Percentiles rank a stretch among this genome's conserved stretches.
Evolutionary conservation across 495 filamentous ascomycete species (phyloP).

Genomic region (Talaromyces thailandensis): DNA sequence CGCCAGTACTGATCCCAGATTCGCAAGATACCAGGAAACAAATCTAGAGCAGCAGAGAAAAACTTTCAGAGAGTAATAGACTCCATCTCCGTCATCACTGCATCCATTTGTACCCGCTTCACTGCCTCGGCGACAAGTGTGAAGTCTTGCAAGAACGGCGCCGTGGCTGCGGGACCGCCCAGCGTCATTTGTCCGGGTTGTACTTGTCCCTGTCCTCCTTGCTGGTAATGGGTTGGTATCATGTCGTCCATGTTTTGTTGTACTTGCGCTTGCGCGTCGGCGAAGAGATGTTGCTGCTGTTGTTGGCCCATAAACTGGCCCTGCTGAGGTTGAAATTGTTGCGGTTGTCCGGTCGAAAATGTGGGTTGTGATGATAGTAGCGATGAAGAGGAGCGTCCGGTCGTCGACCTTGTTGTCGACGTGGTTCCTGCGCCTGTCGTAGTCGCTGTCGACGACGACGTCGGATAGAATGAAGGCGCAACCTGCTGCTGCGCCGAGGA

Average conservation of each 20-base stretch:
- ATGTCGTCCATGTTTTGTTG: background rate
- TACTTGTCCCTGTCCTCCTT: background rate
- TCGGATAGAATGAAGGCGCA: background rate
- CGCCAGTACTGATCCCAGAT: background rate
- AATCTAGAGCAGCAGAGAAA: background rate
- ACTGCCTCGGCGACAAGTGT: slow-evolving; percentile 90
- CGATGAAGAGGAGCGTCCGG: background rate
- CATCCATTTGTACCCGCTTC: slow-evolving; percentile 82
- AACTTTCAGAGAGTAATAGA: slow-evolving; percentile 29
- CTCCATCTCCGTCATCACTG: slow-evolving; percentile 76
- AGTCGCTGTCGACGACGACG: background rate
- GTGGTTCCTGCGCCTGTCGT: background rate
- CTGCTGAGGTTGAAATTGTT: background rate
- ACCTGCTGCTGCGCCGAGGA: slow-evolving; percentile 3
- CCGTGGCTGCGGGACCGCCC: slow-evolving; percentile 45
- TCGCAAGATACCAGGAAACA: background rate
- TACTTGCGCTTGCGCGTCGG: background rate
- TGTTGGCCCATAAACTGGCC: background rate
- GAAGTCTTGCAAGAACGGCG: slow-evolving; percentile 63
- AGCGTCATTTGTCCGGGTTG: slow-evolving; percentile 23
- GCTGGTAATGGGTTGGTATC: background rate
- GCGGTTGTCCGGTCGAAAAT: background rate
- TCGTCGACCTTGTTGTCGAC: slow-evolving; percentile 8
- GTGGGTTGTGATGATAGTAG: background rate
- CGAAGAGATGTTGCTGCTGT: background rate